Percentiles rank a stretch among this genome's conserved stretches.
phyloP scores from a whole-genome alignment of 2,329 filamentous ascomycete genomes.

The Curvularia lunata region DNA sequence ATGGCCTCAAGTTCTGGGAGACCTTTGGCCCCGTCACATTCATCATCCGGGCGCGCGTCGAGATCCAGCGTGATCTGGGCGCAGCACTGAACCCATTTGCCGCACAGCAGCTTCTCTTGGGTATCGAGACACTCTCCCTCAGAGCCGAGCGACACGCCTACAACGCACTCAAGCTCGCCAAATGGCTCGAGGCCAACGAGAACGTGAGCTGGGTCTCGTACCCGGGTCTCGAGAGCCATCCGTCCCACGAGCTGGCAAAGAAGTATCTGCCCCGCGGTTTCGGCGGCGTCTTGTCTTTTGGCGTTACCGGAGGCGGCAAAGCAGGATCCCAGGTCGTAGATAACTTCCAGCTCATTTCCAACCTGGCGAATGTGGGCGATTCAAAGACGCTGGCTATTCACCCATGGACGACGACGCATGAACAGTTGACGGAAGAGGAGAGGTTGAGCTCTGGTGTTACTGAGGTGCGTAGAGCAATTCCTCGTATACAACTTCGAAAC shows the following conservation, averaged over 20 bases:
- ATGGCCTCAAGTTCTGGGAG: conserved; percentile 93
- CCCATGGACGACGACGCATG: conserved; percentile 93
- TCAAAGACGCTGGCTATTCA: conserved; percentile 95
- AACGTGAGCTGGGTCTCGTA: conserved; percentile 95
- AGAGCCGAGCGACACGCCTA: conserved; percentile 84
- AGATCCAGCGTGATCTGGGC: conserved; percentile 87
- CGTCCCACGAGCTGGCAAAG: conserved; percentile 79
- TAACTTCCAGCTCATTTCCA: conserved; percentile 92
- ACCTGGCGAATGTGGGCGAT: conserved; percentile 95
- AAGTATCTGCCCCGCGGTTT: conserved; percentile 85
- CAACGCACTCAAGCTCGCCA: conserved; percentile 80
- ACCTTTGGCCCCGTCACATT: conserved; percentile 85
- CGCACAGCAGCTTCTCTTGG: conserved; percentile 88
- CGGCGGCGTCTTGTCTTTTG: conserved; percentile 91
- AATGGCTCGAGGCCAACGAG: conserved; percentile 81
- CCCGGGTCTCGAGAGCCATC: conserved; percentile 82
- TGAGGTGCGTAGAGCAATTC: conserved; percentile 57
- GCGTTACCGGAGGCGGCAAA: conserved; percentile 84
- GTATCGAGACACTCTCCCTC: conserved; percentile 87
- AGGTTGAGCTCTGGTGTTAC: conserved; percentile 81
- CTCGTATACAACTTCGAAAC: no score
- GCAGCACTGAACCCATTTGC: conserved; percentile 85
- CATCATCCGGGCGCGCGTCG: conserved; percentile 84
- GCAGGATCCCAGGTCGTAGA: conserved; percentile 90
- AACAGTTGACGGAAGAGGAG: conserved; percentile 86